These are phyloP conservation scores for Eucalyptus globulus DNA, from an alignment of 345 rosid genomes.

Conservation along the genomic window DNA sequence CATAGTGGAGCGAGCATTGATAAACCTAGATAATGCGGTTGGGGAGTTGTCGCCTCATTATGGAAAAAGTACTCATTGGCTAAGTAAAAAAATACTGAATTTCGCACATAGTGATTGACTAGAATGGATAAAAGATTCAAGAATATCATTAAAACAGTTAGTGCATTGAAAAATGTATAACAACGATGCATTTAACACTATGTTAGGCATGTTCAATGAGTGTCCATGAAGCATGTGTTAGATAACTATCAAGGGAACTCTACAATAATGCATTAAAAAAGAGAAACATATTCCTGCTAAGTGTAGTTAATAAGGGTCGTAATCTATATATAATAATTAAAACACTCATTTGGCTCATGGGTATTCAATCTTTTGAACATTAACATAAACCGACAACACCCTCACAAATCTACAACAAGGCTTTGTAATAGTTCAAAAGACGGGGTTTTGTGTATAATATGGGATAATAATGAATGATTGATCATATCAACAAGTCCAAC, in stretches of 20 bases:
- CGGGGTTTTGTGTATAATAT: background rate
- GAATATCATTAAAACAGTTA: background rate
- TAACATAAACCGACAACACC: background rate
- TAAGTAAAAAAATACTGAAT: background rate
- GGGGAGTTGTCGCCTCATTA: background rate
- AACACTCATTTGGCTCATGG: background rate
- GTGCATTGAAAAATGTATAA: background rate
- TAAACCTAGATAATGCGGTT: background rate
- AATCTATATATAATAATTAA: background rate
- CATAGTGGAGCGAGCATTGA: background rate
- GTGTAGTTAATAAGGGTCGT: background rate
- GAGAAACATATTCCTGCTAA: accelerated
- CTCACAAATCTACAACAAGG: background rate
- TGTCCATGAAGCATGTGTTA: background rate
- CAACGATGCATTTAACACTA: background rate
- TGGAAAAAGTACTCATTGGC: background rate
- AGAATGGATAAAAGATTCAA: background rate
- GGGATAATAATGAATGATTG: background rate
- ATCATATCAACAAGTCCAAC: background rate
- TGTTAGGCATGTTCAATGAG: background rate
- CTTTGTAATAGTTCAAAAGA: background rate
- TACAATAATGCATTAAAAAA: background rate
- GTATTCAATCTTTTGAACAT: background rate
- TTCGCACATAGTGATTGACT: background rate
- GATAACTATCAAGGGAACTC: background rate